Percentiles rank a stretch among this genome's conserved stretches.
phyloP scores from a whole-genome alignment of 345 rosid genomes.

The Citrus cavaleriei region DNA sequence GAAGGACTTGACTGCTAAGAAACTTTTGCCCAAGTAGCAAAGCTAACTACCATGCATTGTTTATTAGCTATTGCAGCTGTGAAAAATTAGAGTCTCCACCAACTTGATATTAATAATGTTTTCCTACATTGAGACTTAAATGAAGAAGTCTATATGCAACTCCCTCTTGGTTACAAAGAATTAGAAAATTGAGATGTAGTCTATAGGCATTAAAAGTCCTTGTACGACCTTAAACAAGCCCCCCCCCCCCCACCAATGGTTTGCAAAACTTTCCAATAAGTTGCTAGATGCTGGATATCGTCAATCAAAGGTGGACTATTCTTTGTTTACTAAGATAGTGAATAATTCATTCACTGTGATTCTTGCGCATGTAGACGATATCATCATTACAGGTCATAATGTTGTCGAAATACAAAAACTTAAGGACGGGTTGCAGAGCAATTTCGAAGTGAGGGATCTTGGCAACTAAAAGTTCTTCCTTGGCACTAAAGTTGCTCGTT shows the following conservation, averaged over 20 bases:
- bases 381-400: not conserved
- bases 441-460: not conserved
- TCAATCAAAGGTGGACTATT: not conserved
- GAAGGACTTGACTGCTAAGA: not conserved
- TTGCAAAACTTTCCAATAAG: not conserved
- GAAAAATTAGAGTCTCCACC: not conserved
- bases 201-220: not conserved
- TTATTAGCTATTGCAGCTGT: not conserved
- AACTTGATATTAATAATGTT: constrained; percentile 1
- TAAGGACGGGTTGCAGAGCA: not conserved
- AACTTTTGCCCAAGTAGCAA: not conserved
- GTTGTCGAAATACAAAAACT: not conserved
- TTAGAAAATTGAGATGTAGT: not conserved
- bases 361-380: not conserved
- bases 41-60: not conserved
- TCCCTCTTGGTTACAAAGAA: not conserved
- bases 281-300: not conserved
- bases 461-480: not conserved
- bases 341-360: not conserved
- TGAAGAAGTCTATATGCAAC: not conserved
- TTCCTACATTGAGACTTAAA: not conserved
- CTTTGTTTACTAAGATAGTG: not conserved
- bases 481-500: not conserved
- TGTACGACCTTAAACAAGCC: not conserved
- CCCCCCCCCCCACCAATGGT: not conserved